A percentile compares a stretch with the other conserved stretches of the same genome.
Evolutionary conservation across 148 eudicot genomes (phyloP).

Genomic region (Arctostaphylos glauca): DNA sequence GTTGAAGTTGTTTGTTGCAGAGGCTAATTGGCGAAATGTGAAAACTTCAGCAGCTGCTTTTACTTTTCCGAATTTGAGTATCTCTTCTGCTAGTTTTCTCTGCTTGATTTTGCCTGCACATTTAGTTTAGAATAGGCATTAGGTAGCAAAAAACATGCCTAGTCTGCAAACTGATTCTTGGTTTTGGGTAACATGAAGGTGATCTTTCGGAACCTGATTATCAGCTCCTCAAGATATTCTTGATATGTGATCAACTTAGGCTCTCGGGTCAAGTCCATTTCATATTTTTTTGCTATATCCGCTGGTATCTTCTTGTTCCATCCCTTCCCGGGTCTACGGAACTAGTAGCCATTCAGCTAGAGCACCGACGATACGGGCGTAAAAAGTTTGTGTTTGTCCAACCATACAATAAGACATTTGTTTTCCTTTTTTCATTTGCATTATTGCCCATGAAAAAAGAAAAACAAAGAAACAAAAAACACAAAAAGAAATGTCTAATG

Average conservation of each 20-base stretch:
- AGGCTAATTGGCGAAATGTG: constrained; percentile 80
- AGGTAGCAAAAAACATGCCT: background rate
- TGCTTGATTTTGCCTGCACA: constrained; percentile 40
- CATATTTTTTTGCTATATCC: background rate
- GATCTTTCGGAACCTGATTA: background rate
- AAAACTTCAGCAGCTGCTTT: constrained; percentile 59
- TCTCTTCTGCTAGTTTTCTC: constrained; percentile 47
- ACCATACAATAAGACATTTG: background rate
- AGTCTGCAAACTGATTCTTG: background rate
- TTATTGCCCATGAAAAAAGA: background rate
- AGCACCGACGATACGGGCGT: background rate
- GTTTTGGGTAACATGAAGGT: background rate
- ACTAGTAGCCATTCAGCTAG: background rate
- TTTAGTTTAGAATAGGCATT: background rate
- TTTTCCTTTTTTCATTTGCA: too few relatives aligned
- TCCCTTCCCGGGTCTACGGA: background rate
- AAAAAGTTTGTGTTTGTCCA: background rate
- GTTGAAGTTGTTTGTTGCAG: constrained; percentile 73
- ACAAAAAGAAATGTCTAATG: background rate
- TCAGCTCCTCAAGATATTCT: background rate
- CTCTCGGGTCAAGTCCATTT: background rate
- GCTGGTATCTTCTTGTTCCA: background rate
- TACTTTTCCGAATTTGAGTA: constrained; percentile 29
- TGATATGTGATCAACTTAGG: background rate
- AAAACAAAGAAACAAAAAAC: background rate